Percentiles rank a stretch among this genome's conserved stretches.
phyloP scores from a whole-genome alignment of 176 grass and related monocot genomes.

The Poa annua region DNA sequence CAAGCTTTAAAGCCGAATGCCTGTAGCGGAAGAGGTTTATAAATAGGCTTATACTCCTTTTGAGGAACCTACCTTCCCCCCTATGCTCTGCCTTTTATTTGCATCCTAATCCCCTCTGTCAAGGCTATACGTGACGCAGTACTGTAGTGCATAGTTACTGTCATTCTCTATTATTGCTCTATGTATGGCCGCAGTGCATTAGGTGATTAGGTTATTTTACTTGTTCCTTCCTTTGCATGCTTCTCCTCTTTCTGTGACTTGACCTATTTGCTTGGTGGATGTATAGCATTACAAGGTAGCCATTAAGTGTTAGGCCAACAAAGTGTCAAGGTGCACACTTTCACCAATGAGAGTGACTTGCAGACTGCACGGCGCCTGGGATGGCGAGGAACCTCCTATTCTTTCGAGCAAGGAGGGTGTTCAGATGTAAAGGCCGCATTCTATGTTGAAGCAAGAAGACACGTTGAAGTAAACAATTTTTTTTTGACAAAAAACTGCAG shows the following conservation, averaged over 20 bases:
- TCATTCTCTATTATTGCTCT: conserved; percentile 57
- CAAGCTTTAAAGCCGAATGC: conserved; percentile 75
- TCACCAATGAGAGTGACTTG: conserved; percentile 35
- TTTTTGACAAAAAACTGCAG: too few relatives aligned
- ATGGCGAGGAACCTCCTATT: conserved; percentile 24
- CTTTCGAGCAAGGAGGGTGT: conserved; percentile 23
- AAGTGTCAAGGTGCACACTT: conserved; percentile 24
- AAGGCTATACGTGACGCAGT: conserved; percentile 39
- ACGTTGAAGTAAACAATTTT: neutral
- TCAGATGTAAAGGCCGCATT: conserved; percentile 4
- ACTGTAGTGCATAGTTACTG: conserved; percentile 32
- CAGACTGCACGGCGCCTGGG: conserved; percentile 21
- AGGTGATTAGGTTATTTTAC: conserved; percentile 51
- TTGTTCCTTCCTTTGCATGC: conserved; percentile 54
- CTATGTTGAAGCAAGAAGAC: neutral
- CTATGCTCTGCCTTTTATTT: conserved; percentile 61
- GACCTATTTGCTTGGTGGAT: conserved; percentile 42
- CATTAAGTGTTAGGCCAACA: conserved; percentile 48
- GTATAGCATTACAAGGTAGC: conserved; percentile 54
- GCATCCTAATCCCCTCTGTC: conserved; percentile 60
- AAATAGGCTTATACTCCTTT: conserved; percentile 52
- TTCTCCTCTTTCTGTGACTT: conserved; percentile 46
- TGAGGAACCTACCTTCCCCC: conserved; percentile 36
- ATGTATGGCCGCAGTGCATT: conserved; percentile 46
- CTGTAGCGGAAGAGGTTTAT: conserved; percentile 45